phyloP scores from a whole-genome alignment of 352 stramenopile species.

The Globisporangium parvum region DNA sequence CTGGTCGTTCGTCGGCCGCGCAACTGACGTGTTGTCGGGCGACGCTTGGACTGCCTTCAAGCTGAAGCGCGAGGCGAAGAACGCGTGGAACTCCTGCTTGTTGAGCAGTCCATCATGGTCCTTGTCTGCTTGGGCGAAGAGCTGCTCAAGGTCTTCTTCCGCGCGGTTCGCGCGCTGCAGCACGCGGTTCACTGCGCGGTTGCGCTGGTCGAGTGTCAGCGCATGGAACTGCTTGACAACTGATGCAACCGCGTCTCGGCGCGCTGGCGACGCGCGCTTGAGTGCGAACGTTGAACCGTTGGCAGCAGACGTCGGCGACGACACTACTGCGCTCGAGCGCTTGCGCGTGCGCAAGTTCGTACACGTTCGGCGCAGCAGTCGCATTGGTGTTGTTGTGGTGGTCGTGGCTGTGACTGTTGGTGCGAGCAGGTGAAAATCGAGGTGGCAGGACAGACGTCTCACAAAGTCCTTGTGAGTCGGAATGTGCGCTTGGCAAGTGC shows the following conservation, averaged over 20 bases:
- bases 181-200: slow-evolving; percentile 43
- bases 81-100: slow-evolving; percentile 57
- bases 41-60: slow-evolving; percentile 38
- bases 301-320: background rate
- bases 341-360: slow-evolving; percentile 12
- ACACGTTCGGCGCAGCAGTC: slow-evolving; percentile 13
- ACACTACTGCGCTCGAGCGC: slow-evolving; percentile 1
- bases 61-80: slow-evolving; percentile 62
- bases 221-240: slow-evolving; percentile 59
- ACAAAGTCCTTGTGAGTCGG: background rate
- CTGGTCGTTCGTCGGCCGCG: slow-evolving; percentile 50
- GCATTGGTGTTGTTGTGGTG: slow-evolving; percentile 4
- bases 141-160: slow-evolving; percentile 57
- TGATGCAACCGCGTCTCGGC: slow-evolving; percentile 22
- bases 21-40: slow-evolving; percentile 25
- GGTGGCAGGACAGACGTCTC: no score
- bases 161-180: slow-evolving; percentile 27
- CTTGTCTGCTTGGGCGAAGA: slow-evolving; percentile 65
- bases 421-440: background rate
- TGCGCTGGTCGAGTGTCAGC: slow-evolving; percentile 50
- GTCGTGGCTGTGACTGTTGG: background rate
- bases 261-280: slow-evolving; percentile 14
- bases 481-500: background rate
- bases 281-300: background rate
- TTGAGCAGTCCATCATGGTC: slow-evolving; percentile 61